A percentile compares a stretch with the other conserved stretches of the same genome.
phyloP scores from a whole-genome alignment of 495 filamentous ascomycete species.

The Usnea hakonensis region DNA sequence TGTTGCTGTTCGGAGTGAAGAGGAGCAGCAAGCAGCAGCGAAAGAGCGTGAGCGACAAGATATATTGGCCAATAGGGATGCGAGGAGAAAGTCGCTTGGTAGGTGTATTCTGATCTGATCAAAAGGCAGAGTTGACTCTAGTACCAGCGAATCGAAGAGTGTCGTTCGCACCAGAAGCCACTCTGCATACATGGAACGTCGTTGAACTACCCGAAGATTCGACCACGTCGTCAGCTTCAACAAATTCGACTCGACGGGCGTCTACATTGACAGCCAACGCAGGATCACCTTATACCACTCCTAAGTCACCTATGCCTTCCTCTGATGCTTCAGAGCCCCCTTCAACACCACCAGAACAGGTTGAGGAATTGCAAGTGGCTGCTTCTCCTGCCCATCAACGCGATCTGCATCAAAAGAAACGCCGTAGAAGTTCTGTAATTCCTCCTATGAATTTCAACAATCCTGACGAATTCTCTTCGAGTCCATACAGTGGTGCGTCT shows the following conservation, averaged over 20 bases:
- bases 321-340: conserved; percentile 54
- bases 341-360: conserved; percentile 55
- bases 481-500: conserved; percentile 66
- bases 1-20: conserved; percentile 56
- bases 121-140: not conserved
- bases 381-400: conserved; percentile 65
- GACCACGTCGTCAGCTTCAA: conserved; percentile 73
- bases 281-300: conserved; percentile 40
- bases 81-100: conserved; percentile 81
- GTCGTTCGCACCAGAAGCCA: conserved; percentile 95
- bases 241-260: conserved; percentile 59
- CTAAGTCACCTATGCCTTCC: conserved; percentile 32
- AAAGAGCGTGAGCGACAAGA: conserved; percentile 61
- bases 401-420: conserved; percentile 57
- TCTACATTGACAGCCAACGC: conserved; percentile 46
- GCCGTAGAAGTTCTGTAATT: conserved; percentile 57
- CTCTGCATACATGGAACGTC: conserved; percentile 95
- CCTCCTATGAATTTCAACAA: conserved; percentile 54
- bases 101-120: conserved; percentile 7
- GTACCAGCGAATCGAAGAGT: conserved; percentile 55
- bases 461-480: conserved; percentile 65
- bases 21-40: conserved; percentile 71
- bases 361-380: conserved; percentile 49
- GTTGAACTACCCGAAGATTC: conserved; percentile 82
- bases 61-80: conserved; percentile 67